phyloP scores from a whole-genome alignment of 257 asterid species.

The Anisodus acutangulus region DNA sequence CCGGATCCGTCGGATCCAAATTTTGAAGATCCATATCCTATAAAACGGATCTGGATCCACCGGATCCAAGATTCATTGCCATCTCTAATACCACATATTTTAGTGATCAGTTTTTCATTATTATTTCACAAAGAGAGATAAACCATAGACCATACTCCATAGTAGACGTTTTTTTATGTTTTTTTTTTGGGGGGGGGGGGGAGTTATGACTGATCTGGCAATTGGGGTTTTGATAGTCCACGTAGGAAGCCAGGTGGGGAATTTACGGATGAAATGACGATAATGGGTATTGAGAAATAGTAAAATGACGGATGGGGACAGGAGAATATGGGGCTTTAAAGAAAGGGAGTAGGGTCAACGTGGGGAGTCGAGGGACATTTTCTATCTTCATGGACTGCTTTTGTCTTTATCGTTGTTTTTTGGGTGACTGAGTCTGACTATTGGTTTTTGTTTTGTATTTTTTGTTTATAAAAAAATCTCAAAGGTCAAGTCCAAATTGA shows the following conservation, averaged over 20 bases:
- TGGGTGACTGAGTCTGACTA: conserved; percentile 31
- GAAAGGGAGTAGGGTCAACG: conserved; percentile 42
- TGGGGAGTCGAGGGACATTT: conserved; percentile 34
- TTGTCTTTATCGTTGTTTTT: conserved; percentile 42
- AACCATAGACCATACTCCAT: not conserved
- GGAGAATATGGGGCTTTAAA: conserved; percentile 12
- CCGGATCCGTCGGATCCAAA: no score
- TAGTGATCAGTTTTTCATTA: not conserved
- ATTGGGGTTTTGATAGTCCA: conserved; percentile 27
- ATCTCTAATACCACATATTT: no score
- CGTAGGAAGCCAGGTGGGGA: conserved; percentile 36
- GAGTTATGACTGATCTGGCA: not conserved
- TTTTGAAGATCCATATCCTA: no score
- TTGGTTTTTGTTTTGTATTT: conserved; percentile 20
- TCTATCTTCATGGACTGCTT: conserved; percentile 41
- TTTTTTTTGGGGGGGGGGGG: not conserved
- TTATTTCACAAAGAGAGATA: not conserved
- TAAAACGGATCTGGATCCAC: no score
- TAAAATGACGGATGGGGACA: conserved; percentile 31
- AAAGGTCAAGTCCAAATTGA: conserved; percentile 35
- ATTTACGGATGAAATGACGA: conserved; percentile 24
- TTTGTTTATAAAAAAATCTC: not conserved
- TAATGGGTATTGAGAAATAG: conserved; percentile 18
- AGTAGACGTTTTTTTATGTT: not conserved
- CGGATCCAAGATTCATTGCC: no score